A percentile compares a stretch with the other conserved stretches of the same genome.
phyloP scores from a whole-genome alignment of 2,329 filamentous ascomycete genomes.

The Aspergillus intermedius region DNA sequence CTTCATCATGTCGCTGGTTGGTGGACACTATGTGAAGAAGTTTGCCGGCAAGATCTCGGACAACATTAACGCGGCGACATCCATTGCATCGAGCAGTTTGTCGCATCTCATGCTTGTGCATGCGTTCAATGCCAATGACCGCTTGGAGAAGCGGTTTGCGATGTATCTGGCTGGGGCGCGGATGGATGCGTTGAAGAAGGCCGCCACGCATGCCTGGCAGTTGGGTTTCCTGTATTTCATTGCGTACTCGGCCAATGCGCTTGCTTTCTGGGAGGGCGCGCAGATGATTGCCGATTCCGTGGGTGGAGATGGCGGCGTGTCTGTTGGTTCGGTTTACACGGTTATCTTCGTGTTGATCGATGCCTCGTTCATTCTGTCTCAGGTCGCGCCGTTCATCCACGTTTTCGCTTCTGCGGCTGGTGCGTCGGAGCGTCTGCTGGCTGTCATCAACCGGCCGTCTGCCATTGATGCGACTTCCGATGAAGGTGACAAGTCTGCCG shows the following conservation, averaged over 20 bases:
- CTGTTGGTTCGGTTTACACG: slow-evolving; percentile 31
- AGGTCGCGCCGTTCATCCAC: slow-evolving; percentile 36
- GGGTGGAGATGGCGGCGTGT: slow-evolving; percentile 13
- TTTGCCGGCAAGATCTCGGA: slow-evolving; percentile 45
- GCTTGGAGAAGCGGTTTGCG: slow-evolving; percentile 55
- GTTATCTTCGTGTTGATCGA: slow-evolving; percentile 35
- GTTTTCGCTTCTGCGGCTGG: slow-evolving; percentile 44
- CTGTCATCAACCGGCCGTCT: slow-evolving; percentile 50
- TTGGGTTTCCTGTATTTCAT: slow-evolving; percentile 60
- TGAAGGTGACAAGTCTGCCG: slow-evolving; percentile 18
- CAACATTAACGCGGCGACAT: slow-evolving; percentile 51
- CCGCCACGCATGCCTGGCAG: slow-evolving; percentile 50
- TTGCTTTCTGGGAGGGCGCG: slow-evolving; percentile 63
- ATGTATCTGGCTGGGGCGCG: slow-evolving; percentile 45
- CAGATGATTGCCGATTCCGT: slow-evolving; percentile 43
- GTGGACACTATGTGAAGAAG: slow-evolving; percentile 48
- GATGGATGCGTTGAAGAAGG: slow-evolving; percentile 52
- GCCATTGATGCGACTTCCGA: slow-evolving; percentile 38
- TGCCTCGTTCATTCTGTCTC: slow-evolving; percentile 32
- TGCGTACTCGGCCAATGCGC: slow-evolving; percentile 58
- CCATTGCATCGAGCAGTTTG: slow-evolving; percentile 56
- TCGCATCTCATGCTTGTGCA: slow-evolving; percentile 57
- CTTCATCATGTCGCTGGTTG: slow-evolving; percentile 51
- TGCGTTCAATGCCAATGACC: slow-evolving; percentile 54
- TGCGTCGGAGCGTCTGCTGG: slow-evolving; percentile 52